Evolutionary conservation across 2,329 filamentous ascomycete species (phyloP).

Genomic region (Alternaria metachromatica): DNA sequence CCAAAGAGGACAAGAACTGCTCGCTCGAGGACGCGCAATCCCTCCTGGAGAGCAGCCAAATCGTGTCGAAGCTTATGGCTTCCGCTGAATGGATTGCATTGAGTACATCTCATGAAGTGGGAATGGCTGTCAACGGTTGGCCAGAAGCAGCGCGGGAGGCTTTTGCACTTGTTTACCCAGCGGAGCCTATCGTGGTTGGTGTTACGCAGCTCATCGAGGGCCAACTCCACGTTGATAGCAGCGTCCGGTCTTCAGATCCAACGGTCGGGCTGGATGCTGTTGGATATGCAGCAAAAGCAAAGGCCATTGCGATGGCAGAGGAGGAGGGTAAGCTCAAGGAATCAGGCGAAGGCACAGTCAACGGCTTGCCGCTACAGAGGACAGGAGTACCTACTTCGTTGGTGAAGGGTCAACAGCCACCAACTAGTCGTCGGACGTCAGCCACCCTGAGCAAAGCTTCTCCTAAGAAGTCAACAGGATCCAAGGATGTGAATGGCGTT

Average conservation of each 20-base stretch:
- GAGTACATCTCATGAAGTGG: conserved; percentile 77
- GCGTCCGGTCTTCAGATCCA: conserved; percentile 34
- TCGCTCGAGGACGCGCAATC: conserved; percentile 65
- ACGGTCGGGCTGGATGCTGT: conserved; percentile 32
- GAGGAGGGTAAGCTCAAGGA: conserved; percentile 23
- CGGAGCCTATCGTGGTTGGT: conserved; percentile 63
- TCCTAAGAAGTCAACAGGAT: conserved; percentile 23
- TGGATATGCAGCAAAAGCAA: conserved; percentile 37
- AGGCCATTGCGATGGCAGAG: conserved; percentile 31
- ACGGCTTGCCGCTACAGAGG: conserved; percentile 33
- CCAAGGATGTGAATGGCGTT: not conserved
- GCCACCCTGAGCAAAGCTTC: conserved; percentile 26
- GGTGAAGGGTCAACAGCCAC: conserved; percentile 45
- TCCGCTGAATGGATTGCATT: conserved; percentile 72
- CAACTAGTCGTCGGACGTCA: conserved; percentile 36
- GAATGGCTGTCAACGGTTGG: conserved; percentile 73
- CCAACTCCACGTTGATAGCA: conserved; percentile 60
- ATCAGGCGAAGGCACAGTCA: conserved; percentile 2
- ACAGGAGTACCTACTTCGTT: conserved; percentile 51
- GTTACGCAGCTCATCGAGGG: conserved; percentile 63
- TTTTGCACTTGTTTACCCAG: conserved; percentile 68
- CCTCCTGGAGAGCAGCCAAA: conserved; percentile 69
- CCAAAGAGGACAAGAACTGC: conserved; percentile 66
- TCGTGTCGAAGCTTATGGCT: conserved; percentile 65
- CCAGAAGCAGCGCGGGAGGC: conserved; percentile 64